Conservation (phyloP, 2,329 filamentous ascomycete genomes). For the Ophiosphaerella korrae region DNA sequence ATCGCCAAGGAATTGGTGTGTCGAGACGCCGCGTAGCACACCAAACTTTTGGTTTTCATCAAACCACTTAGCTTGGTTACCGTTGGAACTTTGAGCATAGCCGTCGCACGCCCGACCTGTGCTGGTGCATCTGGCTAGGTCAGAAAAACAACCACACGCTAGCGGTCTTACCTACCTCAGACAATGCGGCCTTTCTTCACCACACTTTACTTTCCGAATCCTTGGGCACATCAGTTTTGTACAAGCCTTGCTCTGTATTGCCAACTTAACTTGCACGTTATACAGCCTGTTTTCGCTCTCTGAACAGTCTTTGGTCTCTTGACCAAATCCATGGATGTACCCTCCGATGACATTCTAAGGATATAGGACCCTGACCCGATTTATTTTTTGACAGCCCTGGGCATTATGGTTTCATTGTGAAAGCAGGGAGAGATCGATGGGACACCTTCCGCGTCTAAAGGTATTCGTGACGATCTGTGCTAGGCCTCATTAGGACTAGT, state of each 20-base stretch:
- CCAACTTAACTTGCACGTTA: slow-evolving; percentile 26
- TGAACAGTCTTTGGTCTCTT: not conserved
- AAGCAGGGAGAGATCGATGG: too few species aligned
- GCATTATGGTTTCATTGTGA: too few species aligned
- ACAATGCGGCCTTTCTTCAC: slow-evolving; percentile 27
- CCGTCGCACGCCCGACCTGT: slow-evolving; percentile 33
- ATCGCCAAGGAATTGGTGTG: slow-evolving; percentile 6
- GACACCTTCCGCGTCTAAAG: too few species aligned
- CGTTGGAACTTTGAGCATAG: slow-evolving; percentile 12
- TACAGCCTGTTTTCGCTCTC: slow-evolving; percentile 28
- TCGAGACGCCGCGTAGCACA: not conserved
- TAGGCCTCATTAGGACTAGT: too few species aligned
- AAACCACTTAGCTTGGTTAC: not conserved
- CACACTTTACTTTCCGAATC: slow-evolving; percentile 31
- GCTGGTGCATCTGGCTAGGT: slow-evolving; percentile 22
- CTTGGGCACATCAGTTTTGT: slow-evolving; percentile 3
- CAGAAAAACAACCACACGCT: not conserved
- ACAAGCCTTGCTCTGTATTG: slow-evolving; percentile 4
- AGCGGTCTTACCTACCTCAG: slow-evolving; percentile 14
- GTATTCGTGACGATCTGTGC: too few species aligned
- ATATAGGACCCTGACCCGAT: not conserved
- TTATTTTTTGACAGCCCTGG: too few species aligned
- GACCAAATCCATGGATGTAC: not conserved
- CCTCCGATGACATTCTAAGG: not conserved
- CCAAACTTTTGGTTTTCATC: not conserved